Evolutionary conservation across 139 green algal genomes (phyloP).

Genomic region (Eudorina sp.): DNA sequence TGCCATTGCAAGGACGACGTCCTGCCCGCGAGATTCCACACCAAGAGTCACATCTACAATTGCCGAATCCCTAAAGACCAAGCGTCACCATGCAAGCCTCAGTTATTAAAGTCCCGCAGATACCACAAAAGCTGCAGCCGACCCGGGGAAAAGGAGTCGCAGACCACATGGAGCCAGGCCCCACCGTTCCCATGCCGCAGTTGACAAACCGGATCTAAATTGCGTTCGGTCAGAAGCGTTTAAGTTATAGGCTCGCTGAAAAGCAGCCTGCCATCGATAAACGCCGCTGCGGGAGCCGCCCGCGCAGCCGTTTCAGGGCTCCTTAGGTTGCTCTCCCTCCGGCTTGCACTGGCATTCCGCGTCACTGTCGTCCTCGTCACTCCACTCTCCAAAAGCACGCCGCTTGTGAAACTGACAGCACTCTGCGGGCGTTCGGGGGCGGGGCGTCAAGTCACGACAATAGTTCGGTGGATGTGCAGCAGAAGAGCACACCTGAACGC

Average conservation of each 20-base stretch:
- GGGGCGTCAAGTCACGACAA: conserved; percentile 38
- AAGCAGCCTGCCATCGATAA: background rate
- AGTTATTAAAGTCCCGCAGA: conserved; percentile 6
- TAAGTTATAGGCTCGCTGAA: background rate
- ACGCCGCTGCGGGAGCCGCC: background rate
- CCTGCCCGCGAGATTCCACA: background rate
- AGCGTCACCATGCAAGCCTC: background rate
- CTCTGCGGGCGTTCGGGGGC: conserved; percentile 66
- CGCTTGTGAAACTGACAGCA: conserved; percentile 92
- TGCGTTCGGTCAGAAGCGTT: too few species aligned
- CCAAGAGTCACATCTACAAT: background rate
- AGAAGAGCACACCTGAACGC: conserved; percentile 18
- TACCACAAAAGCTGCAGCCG: background rate
- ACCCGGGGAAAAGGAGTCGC: background rate
- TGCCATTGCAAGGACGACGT: background rate
- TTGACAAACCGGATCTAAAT: too few species aligned
- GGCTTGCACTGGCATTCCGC: conserved; percentile 64
- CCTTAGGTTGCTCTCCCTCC: conserved; percentile 25
- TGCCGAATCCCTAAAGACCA: conserved; percentile 11
- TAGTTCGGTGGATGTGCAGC: conserved; percentile 4
- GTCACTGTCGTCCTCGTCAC: conserved; percentile 83
- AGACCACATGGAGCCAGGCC: background rate
- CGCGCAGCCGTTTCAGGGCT: conserved; percentile 8
- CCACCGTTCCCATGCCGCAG: background rate
- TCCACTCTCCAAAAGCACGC: conserved; percentile 89